phyloP scores from a whole-genome alignment of 1,284 basidiomycete species.

The Xanthoconium separans region DNA sequence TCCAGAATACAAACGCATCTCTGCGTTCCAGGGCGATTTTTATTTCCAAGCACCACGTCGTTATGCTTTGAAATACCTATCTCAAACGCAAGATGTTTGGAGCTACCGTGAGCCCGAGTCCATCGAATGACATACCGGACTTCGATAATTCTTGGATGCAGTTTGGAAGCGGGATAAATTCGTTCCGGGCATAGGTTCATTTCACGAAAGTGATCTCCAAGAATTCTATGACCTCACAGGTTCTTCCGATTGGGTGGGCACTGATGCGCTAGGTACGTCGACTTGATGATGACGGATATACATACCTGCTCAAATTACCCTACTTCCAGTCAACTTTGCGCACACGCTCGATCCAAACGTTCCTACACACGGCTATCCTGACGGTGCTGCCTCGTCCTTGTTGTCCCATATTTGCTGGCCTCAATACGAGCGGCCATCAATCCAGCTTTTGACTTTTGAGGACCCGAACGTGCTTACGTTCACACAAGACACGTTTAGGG shows the following conservation, averaged over 20 bases:
- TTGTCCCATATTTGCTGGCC: not conserved
- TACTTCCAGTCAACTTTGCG: not conserved
- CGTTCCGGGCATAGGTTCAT: not conserved
- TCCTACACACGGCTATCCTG: not conserved
- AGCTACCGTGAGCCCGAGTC: not conserved
- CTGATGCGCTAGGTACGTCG: not conserved
- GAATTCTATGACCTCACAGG: not conserved
- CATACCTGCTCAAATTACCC: not conserved
- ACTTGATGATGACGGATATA: not conserved
- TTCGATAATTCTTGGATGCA: not conserved
- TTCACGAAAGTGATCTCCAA: slow-evolving; percentile 1
- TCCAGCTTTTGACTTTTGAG: not conserved
- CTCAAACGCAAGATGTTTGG: not conserved
- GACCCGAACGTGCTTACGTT: not conserved
- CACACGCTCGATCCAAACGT: not conserved
- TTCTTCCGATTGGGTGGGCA: not conserved
- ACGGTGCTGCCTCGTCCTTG: not conserved
- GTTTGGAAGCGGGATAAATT: slow-evolving; percentile 2
- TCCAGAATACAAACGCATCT: not conserved
- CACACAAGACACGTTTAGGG: not conserved
- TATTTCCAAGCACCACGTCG: not conserved
- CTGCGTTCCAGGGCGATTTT: not conserved
- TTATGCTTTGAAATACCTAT: not conserved
- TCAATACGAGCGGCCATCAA: not conserved
- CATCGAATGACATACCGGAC: not conserved